Percentiles rank a stretch among this genome's conserved stretches.
Conservation (phyloP, 352 stramenopile species). For the Pythium phragmiticola region DNA sequence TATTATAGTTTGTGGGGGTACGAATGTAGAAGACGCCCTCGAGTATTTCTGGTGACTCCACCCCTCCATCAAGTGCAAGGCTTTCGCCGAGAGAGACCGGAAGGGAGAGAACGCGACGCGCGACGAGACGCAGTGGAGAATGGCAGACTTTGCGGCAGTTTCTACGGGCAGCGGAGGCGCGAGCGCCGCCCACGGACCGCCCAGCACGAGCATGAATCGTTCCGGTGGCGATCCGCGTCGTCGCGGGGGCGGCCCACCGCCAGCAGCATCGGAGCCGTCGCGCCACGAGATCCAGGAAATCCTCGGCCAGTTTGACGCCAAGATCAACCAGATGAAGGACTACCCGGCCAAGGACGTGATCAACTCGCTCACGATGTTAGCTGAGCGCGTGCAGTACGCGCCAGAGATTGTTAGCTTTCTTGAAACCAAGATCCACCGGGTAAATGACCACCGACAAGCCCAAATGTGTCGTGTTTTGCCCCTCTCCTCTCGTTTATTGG, state of each 20-base stretch:
- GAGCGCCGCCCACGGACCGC: neutral
- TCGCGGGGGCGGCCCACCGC: constrained; percentile 1
- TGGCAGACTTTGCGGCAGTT: constrained; percentile 13
- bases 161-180: constrained; percentile 2
- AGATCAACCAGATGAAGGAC: constrained; percentile 86
- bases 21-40: neutral
- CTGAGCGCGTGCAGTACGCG: constrained; percentile 69
- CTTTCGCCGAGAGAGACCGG: neutral
- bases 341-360: constrained; percentile 89
- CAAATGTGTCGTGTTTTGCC: constrained; percentile 5
- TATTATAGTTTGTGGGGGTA: neutral
- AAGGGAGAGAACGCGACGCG: neutral
- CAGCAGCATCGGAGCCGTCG: constrained; percentile 13
- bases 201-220: constrained; percentile 1
- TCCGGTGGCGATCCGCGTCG: constrained; percentile 12
- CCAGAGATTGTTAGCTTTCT: constrained; percentile 87
- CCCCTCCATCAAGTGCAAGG: constrained; percentile 9
- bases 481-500: neutral
- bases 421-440: constrained; percentile 88
- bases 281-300: constrained; percentile 55
- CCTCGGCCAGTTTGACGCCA: constrained; percentile 73
- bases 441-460: constrained; percentile 33
- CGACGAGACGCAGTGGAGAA: neutral
- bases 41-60: constrained; percentile 24
- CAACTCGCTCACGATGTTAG: constrained; percentile 86